Evolutionary conservation across 2,329 filamentous ascomycete genomes (phyloP).

Genomic region (Ophiocordyceps robertsii): DNA sequence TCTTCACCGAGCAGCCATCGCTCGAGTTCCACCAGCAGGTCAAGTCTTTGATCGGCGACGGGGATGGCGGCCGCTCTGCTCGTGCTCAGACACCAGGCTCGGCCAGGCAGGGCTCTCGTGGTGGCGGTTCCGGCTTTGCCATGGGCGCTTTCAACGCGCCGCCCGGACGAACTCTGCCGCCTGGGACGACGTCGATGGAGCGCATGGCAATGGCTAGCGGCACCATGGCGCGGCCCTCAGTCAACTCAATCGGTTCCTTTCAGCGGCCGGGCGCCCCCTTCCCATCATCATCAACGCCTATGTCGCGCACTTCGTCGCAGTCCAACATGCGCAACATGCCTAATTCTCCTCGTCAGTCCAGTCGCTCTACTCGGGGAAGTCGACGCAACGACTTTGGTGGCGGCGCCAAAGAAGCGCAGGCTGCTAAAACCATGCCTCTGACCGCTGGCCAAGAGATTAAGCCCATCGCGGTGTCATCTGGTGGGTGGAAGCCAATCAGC

Average conservation of each 20-base stretch:
- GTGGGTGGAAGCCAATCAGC: conserved; percentile 82
- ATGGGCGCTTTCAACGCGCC: conserved; percentile 60
- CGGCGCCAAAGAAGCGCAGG: conserved; percentile 47
- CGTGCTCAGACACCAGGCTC: conserved; percentile 41
- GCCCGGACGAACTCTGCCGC: conserved; percentile 45
- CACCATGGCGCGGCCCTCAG: conserved; percentile 29
- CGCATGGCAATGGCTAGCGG: conserved; percentile 55
- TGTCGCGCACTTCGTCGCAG: conserved; percentile 53
- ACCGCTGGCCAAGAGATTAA: conserved; percentile 73
- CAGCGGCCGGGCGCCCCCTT: conserved; percentile 41
- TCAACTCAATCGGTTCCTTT: conserved; percentile 28
- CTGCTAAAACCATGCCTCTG: conserved; percentile 81
- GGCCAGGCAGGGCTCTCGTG: conserved; percentile 36
- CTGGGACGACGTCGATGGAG: conserved; percentile 65
- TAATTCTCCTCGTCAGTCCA: conserved; percentile 57
- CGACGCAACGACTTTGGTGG: conserved; percentile 41
- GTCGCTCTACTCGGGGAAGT: conserved; percentile 50
- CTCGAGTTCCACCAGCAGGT: conserved; percentile 86
- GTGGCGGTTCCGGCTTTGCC: conserved; percentile 33
- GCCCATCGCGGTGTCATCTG: conserved; percentile 57
- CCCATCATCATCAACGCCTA: conserved; percentile 43
- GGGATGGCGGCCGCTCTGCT: conserved; percentile 43
- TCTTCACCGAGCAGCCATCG: conserved; percentile 94
- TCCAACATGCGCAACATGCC: conserved; percentile 49
- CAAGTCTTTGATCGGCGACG: conserved; percentile 73